Evolutionary conservation across 345 rosid genomes (phyloP).

Genomic region (Euphorbia pulcherrima): DNA sequence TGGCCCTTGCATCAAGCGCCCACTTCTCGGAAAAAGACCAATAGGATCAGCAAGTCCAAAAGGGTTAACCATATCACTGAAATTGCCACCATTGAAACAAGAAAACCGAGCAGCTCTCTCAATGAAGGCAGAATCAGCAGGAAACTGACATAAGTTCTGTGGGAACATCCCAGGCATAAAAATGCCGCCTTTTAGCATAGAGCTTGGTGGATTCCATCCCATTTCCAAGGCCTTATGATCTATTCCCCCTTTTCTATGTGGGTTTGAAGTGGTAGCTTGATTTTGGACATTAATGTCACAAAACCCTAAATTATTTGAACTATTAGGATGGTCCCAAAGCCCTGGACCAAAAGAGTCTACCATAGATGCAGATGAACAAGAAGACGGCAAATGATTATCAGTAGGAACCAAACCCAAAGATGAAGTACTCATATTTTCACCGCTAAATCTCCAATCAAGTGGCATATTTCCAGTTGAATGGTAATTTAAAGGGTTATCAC

Average conservation of each 20-base stretch:
- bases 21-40: slow-evolving; percentile 49
- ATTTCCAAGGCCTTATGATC: slow-evolving; percentile 54
- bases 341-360: slow-evolving; percentile 56
- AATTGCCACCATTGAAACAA: slow-evolving; percentile 65
- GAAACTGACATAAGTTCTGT: slow-evolving; percentile 73
- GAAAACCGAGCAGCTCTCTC: slow-evolving; percentile 98
- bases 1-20: slow-evolving; percentile 53
- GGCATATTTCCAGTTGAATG: slow-evolving; percentile 39
- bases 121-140: slow-evolving; percentile 82
- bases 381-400: slow-evolving; percentile 48
- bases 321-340: slow-evolving; percentile 64
- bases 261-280: slow-evolving; percentile 36
- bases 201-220: slow-evolving; percentile 63
- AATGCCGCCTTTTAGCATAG: slow-evolving; percentile 60
- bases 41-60: slow-evolving; percentile 53
- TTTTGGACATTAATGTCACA: slow-evolving; percentile 48
- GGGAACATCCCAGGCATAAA: slow-evolving; percentile 56
- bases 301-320: slow-evolving; percentile 56
- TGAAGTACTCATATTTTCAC: slow-evolving; percentile 43
- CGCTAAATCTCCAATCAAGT: slow-evolving; percentile 57
- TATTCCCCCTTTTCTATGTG: slow-evolving; percentile 32
- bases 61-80: slow-evolving; percentile 62
- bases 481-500: slow-evolving; percentile 39
- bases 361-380: slow-evolving; percentile 68
- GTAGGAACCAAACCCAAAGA: slow-evolving; percentile 48